These are phyloP conservation scores for Myriosclerotinia duriaeana DNA, from an alignment of 2,329 filamentous ascomycete genomes.

Conservation along the genomic window DNA sequence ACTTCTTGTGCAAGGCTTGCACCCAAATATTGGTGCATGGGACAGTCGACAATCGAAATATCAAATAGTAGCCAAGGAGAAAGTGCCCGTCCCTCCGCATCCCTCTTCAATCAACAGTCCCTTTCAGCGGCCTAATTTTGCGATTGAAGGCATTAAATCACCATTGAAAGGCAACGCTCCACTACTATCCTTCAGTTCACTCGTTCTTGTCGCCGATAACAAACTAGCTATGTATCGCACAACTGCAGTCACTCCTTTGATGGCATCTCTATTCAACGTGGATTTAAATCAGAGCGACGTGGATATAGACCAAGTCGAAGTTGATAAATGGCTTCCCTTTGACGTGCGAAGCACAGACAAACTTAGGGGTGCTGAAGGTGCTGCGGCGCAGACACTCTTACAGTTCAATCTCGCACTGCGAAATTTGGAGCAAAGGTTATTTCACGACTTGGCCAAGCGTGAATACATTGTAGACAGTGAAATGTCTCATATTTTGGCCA, in stretches of 20 bases:
- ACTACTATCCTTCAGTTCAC: background rate
- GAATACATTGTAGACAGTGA: conserved; percentile 5
- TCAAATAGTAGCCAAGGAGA: conserved; percentile 2
- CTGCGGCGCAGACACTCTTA: conserved; percentile 8
- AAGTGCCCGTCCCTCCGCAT: background rate
- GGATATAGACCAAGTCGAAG: background rate
- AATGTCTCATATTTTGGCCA: background rate
- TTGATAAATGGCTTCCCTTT: conserved; percentile 21
- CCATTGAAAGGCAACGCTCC: background rate
- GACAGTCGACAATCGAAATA: background rate
- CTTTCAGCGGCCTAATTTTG: background rate
- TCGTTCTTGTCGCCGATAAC: background rate
- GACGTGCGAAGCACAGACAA: background rate
- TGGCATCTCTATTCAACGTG: conserved; percentile 21
- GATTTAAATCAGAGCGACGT: background rate
- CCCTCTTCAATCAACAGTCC: conserved; percentile 20
- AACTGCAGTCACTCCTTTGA: conserved; percentile 23
- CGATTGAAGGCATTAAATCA: background rate
- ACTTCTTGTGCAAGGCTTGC: conserved; percentile 47
- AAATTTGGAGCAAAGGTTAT: background rate
- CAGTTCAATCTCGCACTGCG: conserved; percentile 4
- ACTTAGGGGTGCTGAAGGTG: background rate
- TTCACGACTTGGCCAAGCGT: background rate
- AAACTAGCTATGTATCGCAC: conserved; percentile 16
- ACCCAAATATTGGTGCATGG: conserved; percentile 46